Evolutionary conservation across 345 rosid species (phyloP).

Genomic region (Trapa bicornis): DNA sequence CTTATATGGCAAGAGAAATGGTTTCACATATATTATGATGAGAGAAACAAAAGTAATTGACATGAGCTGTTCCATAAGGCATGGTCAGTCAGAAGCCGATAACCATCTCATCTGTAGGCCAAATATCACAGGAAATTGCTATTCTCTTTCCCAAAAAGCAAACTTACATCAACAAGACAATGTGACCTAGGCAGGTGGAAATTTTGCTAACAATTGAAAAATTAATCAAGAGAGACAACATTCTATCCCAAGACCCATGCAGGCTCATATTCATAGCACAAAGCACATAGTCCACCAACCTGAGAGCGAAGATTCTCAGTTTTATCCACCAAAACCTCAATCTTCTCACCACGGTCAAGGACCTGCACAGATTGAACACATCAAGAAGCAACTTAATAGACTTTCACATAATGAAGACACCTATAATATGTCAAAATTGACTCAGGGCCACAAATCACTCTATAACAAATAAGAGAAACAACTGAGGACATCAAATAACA

Average conservation of each 20-base stretch:
- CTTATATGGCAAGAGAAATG: too few relatives aligned
- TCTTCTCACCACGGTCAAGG: constrained; percentile 73
- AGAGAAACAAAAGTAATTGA: not conserved
- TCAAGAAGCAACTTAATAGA: not conserved
- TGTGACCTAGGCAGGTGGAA: not conserved
- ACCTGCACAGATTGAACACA: constrained; percentile 24
- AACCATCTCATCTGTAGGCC: too few relatives aligned
- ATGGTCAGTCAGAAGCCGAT: not conserved
- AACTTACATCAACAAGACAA: not conserved
- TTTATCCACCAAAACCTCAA: constrained; percentile 65
- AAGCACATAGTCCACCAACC: constrained; percentile 16
- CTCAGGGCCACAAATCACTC: not conserved
- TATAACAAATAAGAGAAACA: not conserved
- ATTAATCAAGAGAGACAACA: not conserved
- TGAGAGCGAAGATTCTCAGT: constrained; percentile 67
- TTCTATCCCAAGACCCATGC: not conserved
- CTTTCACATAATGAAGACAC: not conserved
- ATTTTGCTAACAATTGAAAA: not conserved
- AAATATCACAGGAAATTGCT: not conserved
- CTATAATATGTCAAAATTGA: not conserved
- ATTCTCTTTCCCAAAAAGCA: not conserved
- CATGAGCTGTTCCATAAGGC: not conserved
- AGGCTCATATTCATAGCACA: not conserved
- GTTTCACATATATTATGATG: not conserved
- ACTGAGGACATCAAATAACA: not conserved